Base-by-base conservation (phyloP, 768 basidiomycete genomes). In the Kwoniella shandongensis region DNA sequence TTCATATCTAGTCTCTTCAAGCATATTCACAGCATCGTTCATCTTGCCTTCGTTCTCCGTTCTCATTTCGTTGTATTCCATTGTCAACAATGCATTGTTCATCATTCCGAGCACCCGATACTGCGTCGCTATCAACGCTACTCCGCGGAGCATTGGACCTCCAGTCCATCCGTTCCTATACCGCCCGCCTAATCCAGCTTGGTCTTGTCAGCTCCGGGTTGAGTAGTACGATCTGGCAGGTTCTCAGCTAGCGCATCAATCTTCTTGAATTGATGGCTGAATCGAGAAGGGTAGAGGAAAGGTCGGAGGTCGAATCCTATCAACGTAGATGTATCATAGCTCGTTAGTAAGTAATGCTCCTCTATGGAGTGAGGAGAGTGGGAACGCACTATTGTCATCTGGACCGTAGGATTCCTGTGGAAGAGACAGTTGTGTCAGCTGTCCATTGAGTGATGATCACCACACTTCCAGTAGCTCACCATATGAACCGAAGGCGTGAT, bases 191-290 rank as follows among this genome's bases (percentile, higher is more conserved):
- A 79, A 48, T 77, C 76, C 52, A 74, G 59, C 62, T 78, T 79
- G 40, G 75, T 70, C 55, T 78, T 78, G 29, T 76, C 69, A 8
- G 46, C 47, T 8, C 70, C 66, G 0, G 71, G 71, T 47, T 70
- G 71, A 27, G 67, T 66, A 7, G 70, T 59, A 7, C 70, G 54
- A 46, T 77, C 71, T 10, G 90, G 91, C 35, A 93, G 78, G 8
- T 73, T 79, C 3, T 84, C 86, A 5, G 89, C 91, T 4, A 90
- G 81, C 57, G 86, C 85, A 70, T 99, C 94, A 58, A 99, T 97
- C 79, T 91, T 92, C 77, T 81, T 86, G 79, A 96, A 99, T 74
- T 99, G 96, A 86, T 90, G 97, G 0, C 88, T 89, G 81, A 98
- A 98, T 52, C 88, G 82, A 12, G 91, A 86, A 2, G 91, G 90